Base-by-base conservation (phyloP, 192 early-diverging fungal genomes). In the Geranomyces michiganensis region DNA sequence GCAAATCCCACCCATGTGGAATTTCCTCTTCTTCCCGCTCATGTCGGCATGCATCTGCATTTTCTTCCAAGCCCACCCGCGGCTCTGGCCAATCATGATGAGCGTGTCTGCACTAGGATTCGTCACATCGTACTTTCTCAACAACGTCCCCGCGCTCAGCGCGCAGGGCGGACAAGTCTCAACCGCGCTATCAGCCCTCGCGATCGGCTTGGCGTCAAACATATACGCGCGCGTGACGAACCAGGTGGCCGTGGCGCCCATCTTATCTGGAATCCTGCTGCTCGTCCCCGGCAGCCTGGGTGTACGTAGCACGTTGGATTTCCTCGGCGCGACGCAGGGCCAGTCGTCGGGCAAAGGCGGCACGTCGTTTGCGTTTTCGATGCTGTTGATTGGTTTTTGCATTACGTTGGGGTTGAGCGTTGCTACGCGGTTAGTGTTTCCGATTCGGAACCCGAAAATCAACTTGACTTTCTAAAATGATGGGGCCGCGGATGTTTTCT, bases 251-350 rank as follows among this genome's bases (percentile, higher is more conserved):
- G 87, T 95, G 74, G 91, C 89, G 33, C 90, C 92, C 14, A 86
- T 95, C 43, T 76, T 95, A 31, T 88, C 89, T 56, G 94, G 93
- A 27, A 90, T 95, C 7, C 76, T 92, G 49, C 76, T 94, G 43
- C 79, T 94, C 70, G 93, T 94, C 0, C 95, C 94, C 7, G 93
- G 93, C 51, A 87, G 84, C 72, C 75, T 94, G n/a, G 91, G 92
- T 41, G 86, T 94, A 17, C 75, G 83, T 45, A 78, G 76, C 3
- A 84, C 82, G 19, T 76, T 92, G 53, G 82, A 86, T 0, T 87
- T 92, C 47, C 83, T 92, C 33, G 83, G 45, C 15, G 36, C 72
- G 33, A 46, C 73, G n/a, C 68, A 77, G 49, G 81, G 81, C n/a
- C 69, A 72, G 31, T 41, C 36, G 36, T 41, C 36, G 36, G 10